Percentiles rank a stretch among this genome's conserved stretches.
phyloP scores from a whole-genome alignment of 768 basidiomycete species.

The Clitopilus hobsonii region DNA sequence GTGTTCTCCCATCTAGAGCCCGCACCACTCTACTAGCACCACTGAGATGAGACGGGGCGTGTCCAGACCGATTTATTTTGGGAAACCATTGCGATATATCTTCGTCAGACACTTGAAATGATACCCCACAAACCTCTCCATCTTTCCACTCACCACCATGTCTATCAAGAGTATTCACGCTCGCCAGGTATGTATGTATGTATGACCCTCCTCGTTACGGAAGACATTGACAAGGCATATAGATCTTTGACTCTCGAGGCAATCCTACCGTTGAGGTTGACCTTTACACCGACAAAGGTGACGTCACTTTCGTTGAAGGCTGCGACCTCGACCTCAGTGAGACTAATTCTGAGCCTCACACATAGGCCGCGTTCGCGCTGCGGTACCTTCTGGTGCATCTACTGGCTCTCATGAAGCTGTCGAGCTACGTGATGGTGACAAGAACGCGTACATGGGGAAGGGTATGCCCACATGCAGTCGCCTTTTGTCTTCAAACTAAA shows the following conservation, averaged over 20 bases:
- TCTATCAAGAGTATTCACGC: constrained; percentile 89
- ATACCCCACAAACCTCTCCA: too few species aligned
- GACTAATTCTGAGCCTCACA: constrained; percentile 9
- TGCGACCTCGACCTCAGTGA: neutral
- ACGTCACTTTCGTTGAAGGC: constrained; percentile 4
- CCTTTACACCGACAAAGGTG: constrained; percentile 82
- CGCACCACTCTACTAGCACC: too few species aligned
- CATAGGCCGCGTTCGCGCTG: constrained; percentile 85
- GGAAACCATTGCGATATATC: too few species aligned
- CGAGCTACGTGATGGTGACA: constrained; percentile 96
- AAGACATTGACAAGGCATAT: constrained; percentile 11
- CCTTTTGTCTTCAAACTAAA: constrained; percentile 1
- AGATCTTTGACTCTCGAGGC: constrained; percentile 99
- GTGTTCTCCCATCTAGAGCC: too few species aligned
- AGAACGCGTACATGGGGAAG: constrained; percentile 90
- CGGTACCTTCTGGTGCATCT: constrained; percentile 96
- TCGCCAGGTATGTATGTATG: constrained; percentile 66
- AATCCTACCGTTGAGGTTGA: constrained; percentile 97
- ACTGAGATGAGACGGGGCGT: too few species aligned
- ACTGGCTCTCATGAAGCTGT: constrained; percentile 98
- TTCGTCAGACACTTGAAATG: too few species aligned
- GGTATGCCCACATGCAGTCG: constrained; percentile 42
- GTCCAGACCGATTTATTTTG: too few species aligned
- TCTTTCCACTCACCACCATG: too few species aligned
- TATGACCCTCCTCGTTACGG: constrained; percentile 5